These are phyloP conservation scores for Venturiaceae sp. DNA, from an alignment of 2,329 filamentous ascomycete genomes.

Conservation along the genomic window DNA sequence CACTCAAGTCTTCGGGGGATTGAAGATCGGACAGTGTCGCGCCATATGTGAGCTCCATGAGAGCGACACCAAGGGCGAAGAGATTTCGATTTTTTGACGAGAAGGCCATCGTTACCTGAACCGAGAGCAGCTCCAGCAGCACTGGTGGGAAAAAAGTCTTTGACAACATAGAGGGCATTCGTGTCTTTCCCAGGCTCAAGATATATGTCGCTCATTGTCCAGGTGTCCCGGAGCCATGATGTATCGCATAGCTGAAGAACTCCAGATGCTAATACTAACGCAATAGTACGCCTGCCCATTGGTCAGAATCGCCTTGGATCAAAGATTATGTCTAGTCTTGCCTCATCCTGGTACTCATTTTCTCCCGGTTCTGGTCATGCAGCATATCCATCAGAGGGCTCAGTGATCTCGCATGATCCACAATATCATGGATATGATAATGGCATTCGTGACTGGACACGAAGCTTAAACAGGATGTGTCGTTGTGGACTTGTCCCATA, in stretches of 20 bases:
- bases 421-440: no score
- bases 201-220: slow-evolving; percentile 10
- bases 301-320: no score
- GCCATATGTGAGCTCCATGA: slow-evolving; percentile 12
- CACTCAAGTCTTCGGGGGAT: slow-evolving; percentile 9
- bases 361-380: no score
- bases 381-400: no score
- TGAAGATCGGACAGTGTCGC: slow-evolving; percentile 1
- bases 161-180: background rate
- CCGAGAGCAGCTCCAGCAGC: background rate
- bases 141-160: background rate
- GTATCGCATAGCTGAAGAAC: slow-evolving; percentile 12
- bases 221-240: slow-evolving; percentile 10
- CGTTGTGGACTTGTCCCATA: no score
- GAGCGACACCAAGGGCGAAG: slow-evolving; percentile 12
- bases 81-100: slow-evolving; percentile 11
- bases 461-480: no score
- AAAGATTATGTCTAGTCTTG: no score
- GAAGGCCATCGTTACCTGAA: background rate
- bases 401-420: no score
- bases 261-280: slow-evolving; percentile 10
- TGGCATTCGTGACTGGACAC: no score
- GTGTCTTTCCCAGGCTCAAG: no score
- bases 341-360: no score
- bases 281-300: no score